Conservation (phyloP, 371 early-diverging fungal genomes). For the Circinella minor region DNA sequence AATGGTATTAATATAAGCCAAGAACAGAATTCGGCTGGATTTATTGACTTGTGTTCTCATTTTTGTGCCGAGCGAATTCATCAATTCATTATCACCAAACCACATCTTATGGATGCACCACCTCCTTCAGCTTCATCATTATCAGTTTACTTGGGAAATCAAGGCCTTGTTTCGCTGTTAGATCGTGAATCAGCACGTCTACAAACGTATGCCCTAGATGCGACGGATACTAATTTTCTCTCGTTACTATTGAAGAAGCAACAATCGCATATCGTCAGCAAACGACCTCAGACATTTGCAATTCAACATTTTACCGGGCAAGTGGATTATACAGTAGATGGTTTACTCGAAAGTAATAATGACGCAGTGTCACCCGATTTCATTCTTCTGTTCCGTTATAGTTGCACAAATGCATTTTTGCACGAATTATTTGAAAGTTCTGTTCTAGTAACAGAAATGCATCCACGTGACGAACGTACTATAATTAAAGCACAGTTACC, state of each 20-base stretch:
- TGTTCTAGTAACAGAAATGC: conserved; percentile 81
- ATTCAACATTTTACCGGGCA: conserved; percentile 77
- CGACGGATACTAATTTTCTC: conserved; percentile 45
- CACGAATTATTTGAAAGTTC: conserved; percentile 80
- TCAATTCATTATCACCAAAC: conserved; percentile 24
- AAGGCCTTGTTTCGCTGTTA: conserved; percentile 26
- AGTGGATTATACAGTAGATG: conserved; percentile 70
- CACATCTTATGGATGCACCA: conserved; percentile 3
- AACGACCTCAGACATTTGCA: conserved; percentile 52
- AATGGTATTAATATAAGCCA: conserved; percentile 41
- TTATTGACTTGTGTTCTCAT: conserved; percentile 85
- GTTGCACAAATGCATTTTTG: conserved; percentile 79
- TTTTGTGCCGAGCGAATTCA: conserved; percentile 87
- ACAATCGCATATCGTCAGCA: conserved; percentile 7
- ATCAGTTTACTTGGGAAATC: conserved; percentile 1
- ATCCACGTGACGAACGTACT: conserved; percentile 75
- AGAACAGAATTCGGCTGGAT: conserved; percentile 44
- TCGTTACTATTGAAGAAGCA: conserved; percentile 21
- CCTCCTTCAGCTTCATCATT: conserved; percentile 11
- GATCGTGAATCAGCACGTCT: conserved; percentile 40
- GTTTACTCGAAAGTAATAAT: conserved; percentile 75
- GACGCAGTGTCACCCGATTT: conserved; percentile 84
- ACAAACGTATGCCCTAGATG: conserved; percentile 44
- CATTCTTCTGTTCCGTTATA: conserved; percentile 74
- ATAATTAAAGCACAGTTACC: conserved; percentile 47